Evolutionary conservation across 1,284 basidiomycete species (phyloP), one percentile per base, ranked within the genome.

Genomic region (Leccinum pallidistipes): DNA sequence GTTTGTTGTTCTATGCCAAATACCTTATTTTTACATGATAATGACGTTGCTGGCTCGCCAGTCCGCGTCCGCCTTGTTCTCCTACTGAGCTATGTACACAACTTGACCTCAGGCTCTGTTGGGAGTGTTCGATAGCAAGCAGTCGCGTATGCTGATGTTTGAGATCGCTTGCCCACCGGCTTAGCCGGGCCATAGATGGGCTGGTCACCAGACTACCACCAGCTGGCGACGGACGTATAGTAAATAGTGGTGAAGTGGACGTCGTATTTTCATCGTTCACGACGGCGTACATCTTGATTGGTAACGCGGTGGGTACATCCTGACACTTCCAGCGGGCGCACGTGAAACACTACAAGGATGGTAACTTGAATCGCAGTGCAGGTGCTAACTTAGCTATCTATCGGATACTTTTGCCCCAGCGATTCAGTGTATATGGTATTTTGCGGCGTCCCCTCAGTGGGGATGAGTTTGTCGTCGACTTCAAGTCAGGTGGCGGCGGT

Each of bases 271-370:
- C 40, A n/a, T 43, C n/a, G n/a, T 43, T 43, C n/a, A 43, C n/a
- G 10, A 43, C 40, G 10, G 34, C 34, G 34, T 16, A 45, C 9
- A 6, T 21, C 43, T 21, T 45, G 43, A 45, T 21, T 45, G 38
- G 38, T n/a, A 9, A 32, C 29, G 12, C 31, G 36, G 29, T 18
- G 21, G 16, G 34, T 36, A 36, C 1, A 36, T 31, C 9, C 29
- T 31, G 29, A 9, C 29, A 2, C 11, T 32, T 62, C 12, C 18
- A 7, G n/a, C n/a, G 29, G 14, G 38, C 14, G 18, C 1, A 9
- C 1, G n/a, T 40, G 31, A 16, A 40, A 70, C 69, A 71, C 32
- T 27, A 11, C 3, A 32, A 11, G 32, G 32, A 11, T 11, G 32
- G 11, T 32, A 32, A 32, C 6, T 27, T 27, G 27, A 27, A 27